Percentiles rank a stretch among this genome's conserved stretches.
Conservation (phyloP, 768 basidiomycete species). For the Obba rivulosa region DNA sequence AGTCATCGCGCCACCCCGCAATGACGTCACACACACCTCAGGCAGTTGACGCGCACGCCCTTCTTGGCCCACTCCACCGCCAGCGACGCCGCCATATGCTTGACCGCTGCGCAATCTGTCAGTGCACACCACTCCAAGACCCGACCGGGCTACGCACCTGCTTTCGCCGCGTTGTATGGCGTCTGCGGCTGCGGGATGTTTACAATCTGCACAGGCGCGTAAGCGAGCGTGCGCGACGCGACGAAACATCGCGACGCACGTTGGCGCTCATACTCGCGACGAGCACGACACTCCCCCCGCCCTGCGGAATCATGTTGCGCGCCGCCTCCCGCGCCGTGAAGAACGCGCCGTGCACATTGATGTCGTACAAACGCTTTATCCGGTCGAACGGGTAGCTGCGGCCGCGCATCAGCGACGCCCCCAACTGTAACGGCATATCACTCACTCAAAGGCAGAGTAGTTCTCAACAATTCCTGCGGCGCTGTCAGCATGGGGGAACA, state of each 20-base stretch:
- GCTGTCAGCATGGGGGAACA: neutral
- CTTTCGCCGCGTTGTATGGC: slow-evolving; percentile 95
- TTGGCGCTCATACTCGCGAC: slow-evolving; percentile 90
- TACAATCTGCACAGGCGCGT: slow-evolving; percentile 51
- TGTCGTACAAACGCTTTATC: slow-evolving; percentile 77
- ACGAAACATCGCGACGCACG: slow-evolving; percentile 38
- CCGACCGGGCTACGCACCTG: slow-evolving; percentile 40
- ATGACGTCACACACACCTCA: slow-evolving; percentile 44
- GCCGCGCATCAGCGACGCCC: slow-evolving; percentile 9
- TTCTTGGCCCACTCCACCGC: slow-evolving; percentile 96
- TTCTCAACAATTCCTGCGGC: slow-evolving; percentile 78
- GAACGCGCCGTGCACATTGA: slow-evolving; percentile 93
- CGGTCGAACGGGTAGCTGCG: slow-evolving; percentile 80
- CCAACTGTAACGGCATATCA: slow-evolving; percentile 7
- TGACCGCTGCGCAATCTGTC: slow-evolving; percentile 55
- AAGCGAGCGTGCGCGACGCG: slow-evolving; percentile 1
- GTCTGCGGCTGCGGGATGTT: slow-evolving; percentile 92
- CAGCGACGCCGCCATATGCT: slow-evolving; percentile 88
- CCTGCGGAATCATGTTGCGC: slow-evolving; percentile 79
- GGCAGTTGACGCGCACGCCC: slow-evolving; percentile 78
- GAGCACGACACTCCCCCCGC: slow-evolving; percentile 77
- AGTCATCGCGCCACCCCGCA: neutral
- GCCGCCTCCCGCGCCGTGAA: slow-evolving; percentile 97
- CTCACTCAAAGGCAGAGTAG: slow-evolving; percentile 79
- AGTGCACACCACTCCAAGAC: neutral